These are phyloP conservation scores for Phytophthora palmivora DNA, from an alignment of 352 stramenopile species.

Conservation along the genomic window DNA sequence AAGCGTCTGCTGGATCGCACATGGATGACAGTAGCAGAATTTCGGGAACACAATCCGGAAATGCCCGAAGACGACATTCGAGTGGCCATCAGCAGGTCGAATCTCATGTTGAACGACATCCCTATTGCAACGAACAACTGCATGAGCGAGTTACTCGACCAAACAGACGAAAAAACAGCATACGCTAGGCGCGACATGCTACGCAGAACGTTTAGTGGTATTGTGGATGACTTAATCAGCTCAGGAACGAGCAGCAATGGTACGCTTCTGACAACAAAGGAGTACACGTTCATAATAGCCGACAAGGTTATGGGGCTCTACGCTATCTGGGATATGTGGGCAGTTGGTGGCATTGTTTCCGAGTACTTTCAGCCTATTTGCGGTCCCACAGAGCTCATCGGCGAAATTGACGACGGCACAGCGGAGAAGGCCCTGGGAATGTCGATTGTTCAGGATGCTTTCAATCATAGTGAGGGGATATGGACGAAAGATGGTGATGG, in stretches of 20 bases:
- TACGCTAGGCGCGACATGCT: slow-evolving; percentile 43
- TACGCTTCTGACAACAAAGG: slow-evolving; percentile 26
- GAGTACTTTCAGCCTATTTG: slow-evolving; percentile 59
- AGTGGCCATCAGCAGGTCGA: slow-evolving; percentile 31
- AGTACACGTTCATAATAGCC: slow-evolving; percentile 44
- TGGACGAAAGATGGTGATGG: slow-evolving; percentile 34
- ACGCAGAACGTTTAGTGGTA: slow-evolving; percentile 45
- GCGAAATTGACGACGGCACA: slow-evolving; percentile 44
- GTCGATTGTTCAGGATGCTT: slow-evolving; percentile 42
- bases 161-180: slow-evolving; percentile 25
- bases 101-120: slow-evolving; percentile 52
- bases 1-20: slow-evolving; percentile 32
- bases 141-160: slow-evolving; percentile 32
- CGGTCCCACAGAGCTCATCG: slow-evolving; percentile 43
- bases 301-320: slow-evolving; percentile 46
- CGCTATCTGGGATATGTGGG: slow-evolving; percentile 46
- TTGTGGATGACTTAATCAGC: slow-evolving; percentile 48
- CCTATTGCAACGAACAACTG: slow-evolving; percentile 44
- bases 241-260: slow-evolving; percentile 37
- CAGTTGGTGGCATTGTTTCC: slow-evolving; percentile 37
- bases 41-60: slow-evolving; percentile 16
- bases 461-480: slow-evolving; percentile 34
- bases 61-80: slow-evolving; percentile 33
- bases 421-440: slow-evolving; percentile 40
- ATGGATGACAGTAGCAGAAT: slow-evolving; percentile 28